Evolutionary conservation across 768 basidiomycete genomes (phyloP).

Genomic region (Fomitopsis pulvina): DNA sequence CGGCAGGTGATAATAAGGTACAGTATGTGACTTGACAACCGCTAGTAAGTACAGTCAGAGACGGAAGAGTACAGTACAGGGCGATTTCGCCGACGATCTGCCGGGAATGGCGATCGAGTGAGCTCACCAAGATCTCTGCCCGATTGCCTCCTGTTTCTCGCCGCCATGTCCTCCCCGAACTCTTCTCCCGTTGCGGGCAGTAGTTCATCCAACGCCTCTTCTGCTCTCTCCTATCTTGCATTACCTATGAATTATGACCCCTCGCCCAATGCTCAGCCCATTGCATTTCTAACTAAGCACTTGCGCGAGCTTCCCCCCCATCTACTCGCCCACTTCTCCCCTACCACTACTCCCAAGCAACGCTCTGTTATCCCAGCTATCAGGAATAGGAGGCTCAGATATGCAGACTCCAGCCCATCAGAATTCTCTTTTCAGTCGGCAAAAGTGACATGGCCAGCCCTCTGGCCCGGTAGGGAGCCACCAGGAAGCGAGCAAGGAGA

Average conservation of each 20-base stretch:
- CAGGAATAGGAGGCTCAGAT: constrained; percentile 68
- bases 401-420: constrained; percentile 45
- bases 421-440: constrained; percentile 51
- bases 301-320: constrained; percentile 63
- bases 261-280: constrained; percentile 48
- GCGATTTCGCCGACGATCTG: not conserved
- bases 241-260: constrained; percentile 55
- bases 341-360: constrained; percentile 49
- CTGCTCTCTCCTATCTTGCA: constrained; percentile 41
- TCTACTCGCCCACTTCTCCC: constrained; percentile 39
- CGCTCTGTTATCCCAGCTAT: constrained; percentile 58
- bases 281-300: constrained; percentile 58
- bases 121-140: not conserved
- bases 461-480: constrained; percentile 57
- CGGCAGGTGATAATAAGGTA: too few species aligned
- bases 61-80: too few species aligned
- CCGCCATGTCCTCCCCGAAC: not conserved
- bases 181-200: not conserved
- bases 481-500: constrained; percentile 43
- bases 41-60: not conserved
- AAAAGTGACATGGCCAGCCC: constrained; percentile 51
- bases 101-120: not conserved
- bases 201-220: not conserved
- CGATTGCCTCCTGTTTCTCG: not conserved
- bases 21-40: too few species aligned